phyloP scores from a whole-genome alignment of 441 rosid species.

The Dalechampia spathulata region DNA sequence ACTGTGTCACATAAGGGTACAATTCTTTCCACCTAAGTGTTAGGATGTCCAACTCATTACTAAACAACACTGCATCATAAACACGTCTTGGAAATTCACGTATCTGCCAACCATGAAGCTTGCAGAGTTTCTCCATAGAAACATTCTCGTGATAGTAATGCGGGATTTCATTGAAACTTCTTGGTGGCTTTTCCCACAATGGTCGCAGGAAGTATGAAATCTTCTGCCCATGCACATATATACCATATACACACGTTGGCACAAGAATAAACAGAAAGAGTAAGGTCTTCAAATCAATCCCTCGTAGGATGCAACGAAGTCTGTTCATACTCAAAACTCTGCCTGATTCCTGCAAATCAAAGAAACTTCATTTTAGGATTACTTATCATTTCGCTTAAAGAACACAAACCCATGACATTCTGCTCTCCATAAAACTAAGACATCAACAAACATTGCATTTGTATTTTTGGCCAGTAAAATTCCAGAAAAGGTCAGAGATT shows the following conservation, averaged over 20 bases:
- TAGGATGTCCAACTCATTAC: constrained; percentile 81
- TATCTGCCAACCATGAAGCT: constrained; percentile 83
- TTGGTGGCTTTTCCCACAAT: constrained; percentile 86
- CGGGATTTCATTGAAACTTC: constrained; percentile 71
- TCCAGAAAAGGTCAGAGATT: too few species aligned
- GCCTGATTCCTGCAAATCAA: constrained; percentile 49
- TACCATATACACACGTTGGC: constrained; percentile 59
- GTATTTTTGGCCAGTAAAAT: too few species aligned
- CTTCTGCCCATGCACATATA: constrained; percentile 83
- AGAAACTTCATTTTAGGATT: constrained; percentile 1
- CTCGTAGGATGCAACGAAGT: constrained; percentile 70
- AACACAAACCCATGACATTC: too few species aligned
- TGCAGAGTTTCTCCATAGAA: constrained; percentile 69
- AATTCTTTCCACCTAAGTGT: constrained; percentile 75
- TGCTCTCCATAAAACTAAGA: too few species aligned
- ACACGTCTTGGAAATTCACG: constrained; percentile 82
- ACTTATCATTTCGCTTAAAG: too few species aligned
- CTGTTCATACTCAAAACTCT: constrained; percentile 61
- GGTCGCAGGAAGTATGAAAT: constrained; percentile 83
- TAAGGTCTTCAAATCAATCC: constrained; percentile 52
- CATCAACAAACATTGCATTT: too few species aligned
- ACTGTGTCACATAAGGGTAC: constrained; percentile 73
- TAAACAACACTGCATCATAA: constrained; percentile 78
- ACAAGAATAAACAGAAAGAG: constrained; percentile 57
- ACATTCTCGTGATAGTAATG: constrained; percentile 78